phyloP scores from a whole-genome alignment of 345 rosid species.

The Microcos paniculata region DNA sequence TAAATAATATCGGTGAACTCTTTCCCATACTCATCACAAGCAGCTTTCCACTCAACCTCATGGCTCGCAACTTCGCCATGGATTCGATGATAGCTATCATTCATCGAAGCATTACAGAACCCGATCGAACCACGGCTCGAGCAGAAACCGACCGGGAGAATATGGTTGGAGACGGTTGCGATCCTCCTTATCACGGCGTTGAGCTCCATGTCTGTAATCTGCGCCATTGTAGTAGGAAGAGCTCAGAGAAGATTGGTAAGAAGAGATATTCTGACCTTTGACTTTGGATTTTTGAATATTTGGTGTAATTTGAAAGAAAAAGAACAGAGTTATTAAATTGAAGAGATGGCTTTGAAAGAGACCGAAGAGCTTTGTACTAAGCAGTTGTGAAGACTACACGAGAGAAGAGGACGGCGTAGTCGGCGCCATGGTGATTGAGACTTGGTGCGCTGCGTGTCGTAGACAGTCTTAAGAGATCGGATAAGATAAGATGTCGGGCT shows the following conservation, averaged over 20 bases:
- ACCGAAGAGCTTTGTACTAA: not conserved
- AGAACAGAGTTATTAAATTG: not conserved
- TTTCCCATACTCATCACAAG: conserved; percentile 36
- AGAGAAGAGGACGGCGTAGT: not conserved
- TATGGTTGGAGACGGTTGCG: conserved; percentile 55
- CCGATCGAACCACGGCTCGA: conserved; percentile 25
- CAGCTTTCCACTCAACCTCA: conserved; percentile 60
- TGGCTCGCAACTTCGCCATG: conserved; percentile 66
- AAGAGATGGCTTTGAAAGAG: not conserved
- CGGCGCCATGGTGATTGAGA: not conserved
- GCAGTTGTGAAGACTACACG: not conserved
- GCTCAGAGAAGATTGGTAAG: conserved; percentile 12
- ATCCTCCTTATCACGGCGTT: conserved; percentile 46
- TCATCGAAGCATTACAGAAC: conserved; percentile 41
- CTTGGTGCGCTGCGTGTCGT: not conserved
- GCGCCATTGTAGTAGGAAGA: conserved; percentile 18
- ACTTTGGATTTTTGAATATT: not conserved
- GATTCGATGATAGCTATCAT: conserved; percentile 67
- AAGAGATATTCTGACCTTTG: conserved; percentile 5
- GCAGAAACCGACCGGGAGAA: conserved; percentile 18
- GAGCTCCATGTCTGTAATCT: conserved; percentile 35
- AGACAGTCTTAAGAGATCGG: not conserved
- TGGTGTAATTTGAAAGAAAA: not conserved
- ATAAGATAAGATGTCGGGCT: conserved; percentile 6
- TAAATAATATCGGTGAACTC: conserved; percentile 73